Conservation (phyloP, 2,329 filamentous ascomycete genomes). For the Daldinia sp. region DNA sequence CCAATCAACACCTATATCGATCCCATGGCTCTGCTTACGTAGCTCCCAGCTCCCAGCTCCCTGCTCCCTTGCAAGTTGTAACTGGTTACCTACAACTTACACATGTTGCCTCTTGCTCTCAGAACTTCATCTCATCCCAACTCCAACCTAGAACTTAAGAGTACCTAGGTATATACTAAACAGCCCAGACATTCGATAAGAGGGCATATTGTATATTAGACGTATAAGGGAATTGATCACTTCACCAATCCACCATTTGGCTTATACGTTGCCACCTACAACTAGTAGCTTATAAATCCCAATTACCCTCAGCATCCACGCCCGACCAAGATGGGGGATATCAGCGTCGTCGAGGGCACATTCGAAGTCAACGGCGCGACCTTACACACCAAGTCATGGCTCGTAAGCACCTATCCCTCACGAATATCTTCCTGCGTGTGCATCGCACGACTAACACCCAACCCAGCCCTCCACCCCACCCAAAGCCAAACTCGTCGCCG, state of each 20-base stretch:
- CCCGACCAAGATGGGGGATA: constrained; percentile 45
- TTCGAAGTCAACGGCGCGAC: constrained; percentile 55
- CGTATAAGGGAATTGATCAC: too few species aligned
- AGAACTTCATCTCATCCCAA: background rate
- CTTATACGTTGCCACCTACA: background rate
- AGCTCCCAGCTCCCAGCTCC: background rate
- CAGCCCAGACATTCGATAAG: too few species aligned
- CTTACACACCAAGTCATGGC: constrained; percentile 67
- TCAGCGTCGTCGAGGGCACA: constrained; percentile 57
- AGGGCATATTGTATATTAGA: too few species aligned
- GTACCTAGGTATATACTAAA: background rate
- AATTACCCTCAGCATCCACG: background rate
- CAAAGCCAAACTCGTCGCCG: constrained; percentile 78
- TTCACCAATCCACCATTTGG: too few species aligned
- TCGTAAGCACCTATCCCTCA: constrained; percentile 54
- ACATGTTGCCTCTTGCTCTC: too few species aligned
- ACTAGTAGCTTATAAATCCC: background rate
- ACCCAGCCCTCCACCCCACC: constrained; percentile 62
- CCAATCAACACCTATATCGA: background rate
- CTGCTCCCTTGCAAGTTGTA: background rate
- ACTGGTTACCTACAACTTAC: background rate
- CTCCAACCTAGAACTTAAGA: background rate
- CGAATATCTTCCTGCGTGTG: background rate
- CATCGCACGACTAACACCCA: background rate
- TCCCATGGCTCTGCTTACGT: background rate